These are phyloP conservation scores for Adenanthera pavonina DNA, from an alignment of 306 rosid genomes.

Conservation along the genomic window DNA sequence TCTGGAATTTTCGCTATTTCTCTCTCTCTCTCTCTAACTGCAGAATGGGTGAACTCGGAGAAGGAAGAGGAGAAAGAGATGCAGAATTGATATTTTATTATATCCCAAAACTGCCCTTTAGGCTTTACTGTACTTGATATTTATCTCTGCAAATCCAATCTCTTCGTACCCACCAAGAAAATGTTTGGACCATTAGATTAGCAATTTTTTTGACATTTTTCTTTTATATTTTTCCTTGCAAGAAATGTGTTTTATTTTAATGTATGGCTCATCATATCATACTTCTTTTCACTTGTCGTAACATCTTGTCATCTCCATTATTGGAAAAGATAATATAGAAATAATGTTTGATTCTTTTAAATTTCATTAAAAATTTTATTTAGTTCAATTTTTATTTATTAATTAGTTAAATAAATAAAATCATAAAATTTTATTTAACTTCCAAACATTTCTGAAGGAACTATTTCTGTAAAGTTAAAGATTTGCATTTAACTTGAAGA, in stretches of 20 bases:
- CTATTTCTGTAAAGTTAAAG: not conserved
- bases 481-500: not conserved
- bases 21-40: slow-evolving; percentile 41
- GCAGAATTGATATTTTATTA: slow-evolving; percentile 1
- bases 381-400: not conserved
- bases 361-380: not conserved
- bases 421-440: not conserved
- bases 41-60: slow-evolving; percentile 11
- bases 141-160: not conserved
- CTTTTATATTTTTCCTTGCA: not conserved
- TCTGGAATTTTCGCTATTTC: not conserved
- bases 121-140: not conserved
- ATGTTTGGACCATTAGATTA: slow-evolving; percentile 1
- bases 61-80: not conserved
- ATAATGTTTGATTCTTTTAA: not conserved
- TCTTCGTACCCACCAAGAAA: not conserved
- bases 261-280: not conserved
- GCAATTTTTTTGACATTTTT: not conserved
- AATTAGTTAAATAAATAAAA: not conserved
- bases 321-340: not conserved
- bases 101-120: slow-evolving; percentile 40
- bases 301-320: slow-evolving; percentile 1
- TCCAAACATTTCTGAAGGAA: not conserved
- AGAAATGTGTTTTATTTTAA: not conserved
- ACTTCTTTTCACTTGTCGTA: not conserved